phyloP scores from a whole-genome alignment of 1,284 basidiomycete genomes.

The Trametes hirsuta region DNA sequence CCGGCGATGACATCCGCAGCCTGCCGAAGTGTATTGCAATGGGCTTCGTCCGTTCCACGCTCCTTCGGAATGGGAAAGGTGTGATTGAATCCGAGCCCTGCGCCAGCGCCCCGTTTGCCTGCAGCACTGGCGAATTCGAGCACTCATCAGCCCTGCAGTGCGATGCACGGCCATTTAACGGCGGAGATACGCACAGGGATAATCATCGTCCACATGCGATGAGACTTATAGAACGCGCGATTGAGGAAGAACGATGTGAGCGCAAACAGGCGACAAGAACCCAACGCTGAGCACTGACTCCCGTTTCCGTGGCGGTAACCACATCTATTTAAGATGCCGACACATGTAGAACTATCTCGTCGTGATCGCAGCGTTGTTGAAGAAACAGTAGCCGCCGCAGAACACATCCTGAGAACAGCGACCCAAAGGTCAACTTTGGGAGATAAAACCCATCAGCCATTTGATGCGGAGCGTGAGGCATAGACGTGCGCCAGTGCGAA shows the following conservation, averaged over 20 bases:
- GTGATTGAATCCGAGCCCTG: constrained; percentile 34
- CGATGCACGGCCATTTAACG: not conserved
- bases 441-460: not conserved
- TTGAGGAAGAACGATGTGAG: constrained; percentile 30
- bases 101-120: constrained; percentile 34
- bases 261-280: not conserved
- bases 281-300: constrained; percentile 23
- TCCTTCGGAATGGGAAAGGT: constrained; percentile 39
- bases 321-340: constrained; percentile 41
- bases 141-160: not conserved
- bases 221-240: constrained; percentile 39
- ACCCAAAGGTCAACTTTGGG: constrained; percentile 40
- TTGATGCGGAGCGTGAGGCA: no score
- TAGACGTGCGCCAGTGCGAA: no score
- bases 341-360: constrained; percentile 31
- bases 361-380: constrained; percentile 41
- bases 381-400: constrained; percentile 43
- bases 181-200: constrained; percentile 37
- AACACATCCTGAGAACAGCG: constrained; percentile 39
- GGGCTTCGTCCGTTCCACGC: constrained; percentile 33
- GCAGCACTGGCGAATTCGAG: not conserved
- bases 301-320: constrained; percentile 46
- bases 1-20: constrained; percentile 30
- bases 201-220: constrained; percentile 39
- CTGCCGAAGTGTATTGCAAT: constrained; percentile 29